Evolutionary conservation across 176 grass and related monocot genomes (phyloP).

Genomic region (Oropetium thomaeum): DNA sequence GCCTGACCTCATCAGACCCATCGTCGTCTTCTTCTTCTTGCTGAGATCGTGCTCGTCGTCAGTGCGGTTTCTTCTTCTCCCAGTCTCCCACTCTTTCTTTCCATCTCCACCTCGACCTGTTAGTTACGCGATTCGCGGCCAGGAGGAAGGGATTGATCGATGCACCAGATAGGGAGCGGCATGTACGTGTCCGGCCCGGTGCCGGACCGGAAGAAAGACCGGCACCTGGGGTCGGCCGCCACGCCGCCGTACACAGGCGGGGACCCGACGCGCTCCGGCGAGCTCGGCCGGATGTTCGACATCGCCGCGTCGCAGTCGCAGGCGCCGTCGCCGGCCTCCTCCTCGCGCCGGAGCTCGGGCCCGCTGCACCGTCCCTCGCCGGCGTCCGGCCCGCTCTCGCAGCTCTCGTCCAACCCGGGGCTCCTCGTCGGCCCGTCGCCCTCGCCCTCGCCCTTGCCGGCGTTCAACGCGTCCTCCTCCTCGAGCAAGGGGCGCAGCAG

Average conservation of each 20-base stretch:
- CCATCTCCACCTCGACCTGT: background rate
- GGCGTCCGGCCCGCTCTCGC: constrained; percentile 62
- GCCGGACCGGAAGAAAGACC: constrained; percentile 64
- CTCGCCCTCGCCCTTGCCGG: constrained; percentile 32
- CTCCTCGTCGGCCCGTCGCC: constrained; percentile 69
- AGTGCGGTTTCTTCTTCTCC: background rate
- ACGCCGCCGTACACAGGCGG: constrained; percentile 87
- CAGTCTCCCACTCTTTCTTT: background rate
- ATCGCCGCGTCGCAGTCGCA: constrained; percentile 29
- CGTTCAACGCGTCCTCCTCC: background rate
- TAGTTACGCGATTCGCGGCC: background rate
- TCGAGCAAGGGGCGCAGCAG: constrained; percentile 37
- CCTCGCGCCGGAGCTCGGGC: constrained; percentile 54
- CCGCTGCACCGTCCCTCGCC: constrained; percentile 47
- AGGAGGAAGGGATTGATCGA: background rate
- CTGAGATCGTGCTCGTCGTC: background rate
- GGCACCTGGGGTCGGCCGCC: constrained; percentile 42
- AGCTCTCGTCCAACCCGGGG: constrained; percentile 60
- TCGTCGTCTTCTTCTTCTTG: background rate
- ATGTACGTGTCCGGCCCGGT: constrained; percentile 87
- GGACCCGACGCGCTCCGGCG: constrained; percentile 62
- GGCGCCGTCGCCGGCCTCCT: constrained; percentile 33
- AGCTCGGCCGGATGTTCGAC: constrained; percentile 92
- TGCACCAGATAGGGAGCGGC: constrained; percentile 78
- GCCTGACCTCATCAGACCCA: background rate